phyloP scores from a whole-genome alignment of 2,329 filamentous ascomycete genomes.

The Penicillium nordicum region DNA sequence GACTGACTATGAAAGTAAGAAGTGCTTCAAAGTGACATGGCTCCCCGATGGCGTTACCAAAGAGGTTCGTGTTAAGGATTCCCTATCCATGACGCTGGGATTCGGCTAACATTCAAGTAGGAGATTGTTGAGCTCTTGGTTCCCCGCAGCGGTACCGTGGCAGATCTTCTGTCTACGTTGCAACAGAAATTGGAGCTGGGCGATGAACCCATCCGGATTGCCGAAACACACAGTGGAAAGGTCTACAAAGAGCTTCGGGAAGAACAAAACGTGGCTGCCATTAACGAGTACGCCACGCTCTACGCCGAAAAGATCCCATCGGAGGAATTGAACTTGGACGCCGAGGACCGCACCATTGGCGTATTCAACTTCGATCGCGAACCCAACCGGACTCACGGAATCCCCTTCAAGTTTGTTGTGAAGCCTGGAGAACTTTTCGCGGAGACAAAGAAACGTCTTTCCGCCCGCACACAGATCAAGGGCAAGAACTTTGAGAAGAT shows the following conservation, averaged over 20 bases:
- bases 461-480: constrained; percentile 88
- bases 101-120: constrained; percentile 41
- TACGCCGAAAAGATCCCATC: constrained; percentile 79
- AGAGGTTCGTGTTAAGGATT: constrained; percentile 57
- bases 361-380: constrained; percentile 94
- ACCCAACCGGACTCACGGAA: constrained; percentile 74
- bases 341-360: constrained; percentile 66
- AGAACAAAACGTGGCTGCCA: constrained; percentile 70
- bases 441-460: constrained; percentile 90
- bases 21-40: constrained; percentile 76
- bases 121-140: constrained; percentile 80
- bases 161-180: constrained; percentile 72
- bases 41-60: constrained; percentile 87
- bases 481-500: constrained; percentile 99
- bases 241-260: constrained; percentile 73
- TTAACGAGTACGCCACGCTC: constrained; percentile 81
- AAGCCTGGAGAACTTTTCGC: constrained; percentile 81
- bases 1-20: constrained; percentile 89
- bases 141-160: constrained; percentile 75
- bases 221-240: constrained; percentile 77
- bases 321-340: constrained; percentile 60
- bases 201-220: constrained; percentile 73
- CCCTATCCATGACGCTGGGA: background rate
- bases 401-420: constrained; percentile 87
- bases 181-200: constrained; percentile 77